phyloP scores from a whole-genome alignment of 352 stramenopile species.

The Globisporangium splendens region DNA sequence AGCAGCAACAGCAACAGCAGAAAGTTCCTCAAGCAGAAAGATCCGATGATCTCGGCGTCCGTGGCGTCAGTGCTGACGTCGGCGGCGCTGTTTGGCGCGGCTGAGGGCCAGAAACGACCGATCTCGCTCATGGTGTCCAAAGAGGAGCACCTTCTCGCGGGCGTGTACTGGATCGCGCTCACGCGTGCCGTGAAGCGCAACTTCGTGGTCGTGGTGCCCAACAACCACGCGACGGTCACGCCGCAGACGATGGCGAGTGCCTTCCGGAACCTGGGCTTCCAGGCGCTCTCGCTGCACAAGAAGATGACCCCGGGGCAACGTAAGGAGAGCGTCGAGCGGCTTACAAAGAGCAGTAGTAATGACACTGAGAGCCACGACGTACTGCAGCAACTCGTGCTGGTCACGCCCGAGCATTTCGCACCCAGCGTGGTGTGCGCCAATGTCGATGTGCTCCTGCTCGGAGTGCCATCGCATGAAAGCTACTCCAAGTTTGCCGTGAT shows the following conservation, averaged over 20 bases:
- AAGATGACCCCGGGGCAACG: slow-evolving; percentile 64
- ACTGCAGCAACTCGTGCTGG: slow-evolving; percentile 40
- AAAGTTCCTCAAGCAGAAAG: slow-evolving; percentile 6
- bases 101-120: slow-evolving; percentile 7
- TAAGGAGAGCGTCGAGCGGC: slow-evolving; percentile 46
- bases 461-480: slow-evolving; percentile 5
- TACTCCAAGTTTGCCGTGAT: slow-evolving; percentile 36
- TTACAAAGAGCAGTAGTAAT: slow-evolving; percentile 12
- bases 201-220: slow-evolving; percentile 51
- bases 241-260: slow-evolving; percentile 36
- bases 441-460: slow-evolving; percentile 39
- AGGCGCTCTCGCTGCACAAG: slow-evolving; percentile 58
- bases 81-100: slow-evolving; percentile 7
- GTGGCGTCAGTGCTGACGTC: slow-evolving; percentile 10
- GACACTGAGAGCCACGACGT: not conserved
- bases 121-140: slow-evolving; percentile 28
- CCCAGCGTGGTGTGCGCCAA: slow-evolving; percentile 16
- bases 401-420: slow-evolving; percentile 62
- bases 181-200: slow-evolving; percentile 31
- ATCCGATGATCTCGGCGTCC: slow-evolving; percentile 8
- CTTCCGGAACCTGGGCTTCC: slow-evolving; percentile 54
- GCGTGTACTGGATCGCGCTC: slow-evolving; percentile 60
- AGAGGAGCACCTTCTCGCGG: slow-evolving; percentile 36
- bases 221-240: slow-evolving; percentile 15
- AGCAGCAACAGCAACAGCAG: not conserved